Evolutionary conservation across 495 filamentous ascomycete species (phyloP), one percentile per base, ranked within the genome.

Genomic region (Neurospora terricola): DNA sequence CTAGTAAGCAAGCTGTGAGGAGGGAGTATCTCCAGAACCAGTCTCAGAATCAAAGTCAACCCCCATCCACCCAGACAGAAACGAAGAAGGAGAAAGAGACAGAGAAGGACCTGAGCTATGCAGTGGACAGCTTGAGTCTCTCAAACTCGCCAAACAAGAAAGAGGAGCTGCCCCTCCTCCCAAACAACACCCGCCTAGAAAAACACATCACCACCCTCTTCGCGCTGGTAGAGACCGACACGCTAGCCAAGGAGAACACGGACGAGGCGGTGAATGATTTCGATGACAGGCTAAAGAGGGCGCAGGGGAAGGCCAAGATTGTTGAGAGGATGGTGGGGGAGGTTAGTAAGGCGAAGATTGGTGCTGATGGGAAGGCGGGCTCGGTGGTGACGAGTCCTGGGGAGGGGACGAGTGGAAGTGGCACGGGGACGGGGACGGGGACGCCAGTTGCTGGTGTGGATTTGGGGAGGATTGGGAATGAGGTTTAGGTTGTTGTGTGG

Each of bases 181-280:
- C 87, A 14, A 79, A 80, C 18, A 92, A 90, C 73, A 76, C 87
- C 5, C 84, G 94, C n/a, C 83, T 97, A 16, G 84, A 85, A 40
- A 92, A 89, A 80, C 92, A 98, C 73, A 82, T 98, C 69, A 82
- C 85, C 21, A 87, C 88, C 4, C 85, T 97, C 6, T 86, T 91
- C 72, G 91, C 90, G 59, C 82, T 97, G n/a, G 87, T 90, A 1
- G 93, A 97, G 74, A 90, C 92, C 0, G 89, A 88, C n/a, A 94
- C 88, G 18, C 79, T 97, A 12, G 89, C 90, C 8, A 92, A 89
- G 38, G 83, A 88, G 69, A 98, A 98, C 77, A 91, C 86, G 2
- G 94, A 97, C 75, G 93, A 94, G 62, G 89, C 91, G 6, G 92
- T 97, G 23, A 89, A 90, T 34, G 93, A 95, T 76, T 92, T 94